Evolutionary conservation across 2,329 filamentous ascomycete species (phyloP).

Genomic region (Aspergillus fructus): DNA sequence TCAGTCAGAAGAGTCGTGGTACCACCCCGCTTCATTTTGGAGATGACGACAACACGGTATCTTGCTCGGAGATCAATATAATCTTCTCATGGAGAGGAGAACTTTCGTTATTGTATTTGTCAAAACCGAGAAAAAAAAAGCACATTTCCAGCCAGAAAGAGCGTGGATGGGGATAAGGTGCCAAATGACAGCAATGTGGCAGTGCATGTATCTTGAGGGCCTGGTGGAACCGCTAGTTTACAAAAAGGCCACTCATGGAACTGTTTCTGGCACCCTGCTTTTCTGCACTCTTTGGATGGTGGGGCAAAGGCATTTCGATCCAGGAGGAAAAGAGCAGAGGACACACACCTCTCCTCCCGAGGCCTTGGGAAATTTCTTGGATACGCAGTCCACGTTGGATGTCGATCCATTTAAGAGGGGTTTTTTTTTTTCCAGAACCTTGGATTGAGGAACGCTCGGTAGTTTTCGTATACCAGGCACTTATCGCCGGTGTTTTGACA

Average conservation of each 20-base stretch:
- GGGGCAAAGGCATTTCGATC: constrained; percentile 12
- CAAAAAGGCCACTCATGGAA: constrained; percentile 18
- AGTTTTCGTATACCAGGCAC: not conserved
- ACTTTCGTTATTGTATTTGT: not conserved
- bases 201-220: constrained; percentile 26
- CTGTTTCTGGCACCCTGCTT: constrained; percentile 8
- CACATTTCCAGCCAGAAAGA: not conserved
- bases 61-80: not conserved
- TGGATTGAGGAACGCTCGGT: constrained; percentile 1
- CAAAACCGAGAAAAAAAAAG: not conserved
- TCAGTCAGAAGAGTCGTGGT: not conserved
- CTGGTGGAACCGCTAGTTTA: constrained; percentile 21
- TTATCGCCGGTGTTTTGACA: not conserved
- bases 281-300: constrained; percentile 14
- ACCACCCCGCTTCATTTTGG: not conserved
- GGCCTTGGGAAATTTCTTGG: constrained; percentile 4
- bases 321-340: not conserved
- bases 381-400: not conserved
- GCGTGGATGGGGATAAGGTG: constrained; percentile 4
- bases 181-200: constrained; percentile 27
- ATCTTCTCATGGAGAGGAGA: not conserved
- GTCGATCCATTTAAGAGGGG: not conserved
- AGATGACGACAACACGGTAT: not conserved
- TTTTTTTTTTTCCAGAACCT: constrained; percentile 13
- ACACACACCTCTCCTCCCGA: constrained; percentile 4